Evolutionary conservation across 2,329 filamentous ascomycete species (phyloP), one percentile per base, ranked within the genome.

Genomic region (Juglanconis juglandina): DNA sequence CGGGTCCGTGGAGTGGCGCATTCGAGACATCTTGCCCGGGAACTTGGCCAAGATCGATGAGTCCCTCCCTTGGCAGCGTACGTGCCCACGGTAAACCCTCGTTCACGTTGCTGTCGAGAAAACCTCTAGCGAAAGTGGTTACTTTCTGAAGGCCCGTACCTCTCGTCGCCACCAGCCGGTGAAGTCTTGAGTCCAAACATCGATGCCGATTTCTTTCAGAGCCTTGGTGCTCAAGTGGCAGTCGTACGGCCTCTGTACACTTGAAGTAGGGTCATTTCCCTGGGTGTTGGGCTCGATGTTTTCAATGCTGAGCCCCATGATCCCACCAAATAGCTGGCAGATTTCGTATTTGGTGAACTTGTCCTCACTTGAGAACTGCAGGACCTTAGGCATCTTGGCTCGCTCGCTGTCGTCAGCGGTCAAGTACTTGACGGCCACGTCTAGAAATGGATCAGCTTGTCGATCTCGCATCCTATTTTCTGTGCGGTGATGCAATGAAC

Each of bases 301-400:
- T 51, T 86, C 83, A 24, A 88, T 79, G 10, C 89, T 82, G 58
- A 96, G 71, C 0, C 88, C 91, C 81, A 96, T 87, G 61, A 96
- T 91, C 61, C 92, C 86, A 4, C 86, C 89, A 69, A 96, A 87
- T 9, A 82, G 76, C 75, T 91, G 78, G 72, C 90, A 93, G 59
- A 97, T 96, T 72, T 94, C 87, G 73, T 93, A 96, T 77, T 96
- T 96, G 51, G 92, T 96, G 79, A 88, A 90, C 65, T 81, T 84
- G 67, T 96, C 90, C 74, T 96, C 91, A 50, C 91, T 92, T 3
- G 89, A 91, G 75, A 96, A 96, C 58, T 97, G 92, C 17, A 96
- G 79, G 48, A 92, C 83, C 34, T 71, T 77, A 0, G 92, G 92
- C 44, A 96, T 75, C 14, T 77, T 70, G 10, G 77, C 72, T 54